Conservation (phyloP, 352 stramenopile genomes). For the Phytophthora citricola region DNA sequence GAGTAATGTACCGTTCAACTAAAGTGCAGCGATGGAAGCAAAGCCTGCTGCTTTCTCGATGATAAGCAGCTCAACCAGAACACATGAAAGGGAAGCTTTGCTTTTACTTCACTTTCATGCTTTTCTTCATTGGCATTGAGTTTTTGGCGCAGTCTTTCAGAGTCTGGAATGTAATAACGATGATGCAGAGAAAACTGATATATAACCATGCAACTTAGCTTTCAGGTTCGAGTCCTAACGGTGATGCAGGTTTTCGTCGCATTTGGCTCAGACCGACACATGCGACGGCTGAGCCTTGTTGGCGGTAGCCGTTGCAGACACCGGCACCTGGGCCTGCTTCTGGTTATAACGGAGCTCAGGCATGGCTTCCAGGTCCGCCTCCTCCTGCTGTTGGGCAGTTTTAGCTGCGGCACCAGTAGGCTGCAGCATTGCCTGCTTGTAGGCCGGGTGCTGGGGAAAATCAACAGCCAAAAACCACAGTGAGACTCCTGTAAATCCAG, state of each 20-base stretch:
- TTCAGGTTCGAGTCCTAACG: slow-evolving; percentile 27
- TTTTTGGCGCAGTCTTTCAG: not conserved
- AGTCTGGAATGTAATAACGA: slow-evolving; percentile 1
- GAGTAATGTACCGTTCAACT: slow-evolving; percentile 46
- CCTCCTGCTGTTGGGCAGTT: slow-evolving; percentile 56
- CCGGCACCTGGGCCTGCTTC: slow-evolving; percentile 43
- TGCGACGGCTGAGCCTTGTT: slow-evolving; percentile 61
- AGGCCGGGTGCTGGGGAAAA: slow-evolving; percentile 68
- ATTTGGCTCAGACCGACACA: slow-evolving; percentile 59
- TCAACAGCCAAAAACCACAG: slow-evolving; percentile 3
- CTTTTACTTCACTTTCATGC: slow-evolving; percentile 14
- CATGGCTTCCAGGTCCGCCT: slow-evolving; percentile 74
- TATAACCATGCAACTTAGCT: slow-evolving; percentile 42
- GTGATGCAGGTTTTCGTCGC: slow-evolving; percentile 8
- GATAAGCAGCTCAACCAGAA: slow-evolving; percentile 19
- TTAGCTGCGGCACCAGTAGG: slow-evolving; percentile 34
- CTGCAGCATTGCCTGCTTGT: slow-evolving; percentile 79
- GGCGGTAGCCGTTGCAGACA: slow-evolving; percentile 33
- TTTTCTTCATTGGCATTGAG: slow-evolving; percentile 3
- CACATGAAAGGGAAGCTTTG: slow-evolving; percentile 22
- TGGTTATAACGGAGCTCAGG: slow-evolving; percentile 85
- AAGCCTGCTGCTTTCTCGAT: slow-evolving; percentile 7
- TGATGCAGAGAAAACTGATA: slow-evolving; percentile 40
- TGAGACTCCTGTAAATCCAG: slow-evolving; percentile 12
- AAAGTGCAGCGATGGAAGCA: slow-evolving; percentile 21